Evolutionary conservation across 2,329 filamentous ascomycete species (phyloP).

Genomic region (Coleophoma cylindrospora): DNA sequence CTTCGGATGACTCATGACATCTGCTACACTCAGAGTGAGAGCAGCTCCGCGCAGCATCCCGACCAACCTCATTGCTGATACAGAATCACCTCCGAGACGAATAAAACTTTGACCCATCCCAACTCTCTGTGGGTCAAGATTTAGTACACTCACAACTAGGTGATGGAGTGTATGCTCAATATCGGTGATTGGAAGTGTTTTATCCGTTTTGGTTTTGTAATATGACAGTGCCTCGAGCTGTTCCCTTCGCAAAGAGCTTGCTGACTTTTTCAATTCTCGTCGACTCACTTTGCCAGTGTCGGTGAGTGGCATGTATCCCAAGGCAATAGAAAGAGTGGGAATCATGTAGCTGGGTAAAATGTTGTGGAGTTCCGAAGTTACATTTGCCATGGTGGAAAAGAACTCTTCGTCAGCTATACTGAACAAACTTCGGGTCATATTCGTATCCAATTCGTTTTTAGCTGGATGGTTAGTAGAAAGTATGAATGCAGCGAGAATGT

Average conservation of each 20-base stretch:
- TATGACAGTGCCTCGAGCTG: not conserved
- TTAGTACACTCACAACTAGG: slow-evolving; percentile 44
- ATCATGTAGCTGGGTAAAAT: no score
- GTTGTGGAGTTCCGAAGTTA: no score
- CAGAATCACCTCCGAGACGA: slow-evolving; percentile 27
- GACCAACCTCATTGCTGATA: slow-evolving; percentile 35
- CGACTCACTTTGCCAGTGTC: slow-evolving; percentile 27
- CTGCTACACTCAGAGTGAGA: slow-evolving; percentile 31
- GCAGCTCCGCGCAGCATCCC: slow-evolving; percentile 18
- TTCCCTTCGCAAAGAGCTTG: slow-evolving; percentile 16
- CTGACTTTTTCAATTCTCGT: slow-evolving; percentile 35
- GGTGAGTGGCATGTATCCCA: no score
- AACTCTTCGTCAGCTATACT: no score
- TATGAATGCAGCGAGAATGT: no score
- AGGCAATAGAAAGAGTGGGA: no score
- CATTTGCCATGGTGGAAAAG: no score
- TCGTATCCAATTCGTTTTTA: no score
- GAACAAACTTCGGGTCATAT: no score
- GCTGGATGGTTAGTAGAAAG: no score
- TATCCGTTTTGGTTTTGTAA: no score
- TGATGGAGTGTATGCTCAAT: slow-evolving; percentile 30
- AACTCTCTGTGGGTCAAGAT: slow-evolving; percentile 35
- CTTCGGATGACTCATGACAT: slow-evolving; percentile 30
- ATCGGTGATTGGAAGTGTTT: not conserved
- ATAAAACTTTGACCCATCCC: slow-evolving; percentile 25